Percentiles rank a stretch among this genome's conserved stretches.
Evolutionary conservation across 768 basidiomycete species (phyloP).

Genomic region (Trametes cubensis): DNA sequence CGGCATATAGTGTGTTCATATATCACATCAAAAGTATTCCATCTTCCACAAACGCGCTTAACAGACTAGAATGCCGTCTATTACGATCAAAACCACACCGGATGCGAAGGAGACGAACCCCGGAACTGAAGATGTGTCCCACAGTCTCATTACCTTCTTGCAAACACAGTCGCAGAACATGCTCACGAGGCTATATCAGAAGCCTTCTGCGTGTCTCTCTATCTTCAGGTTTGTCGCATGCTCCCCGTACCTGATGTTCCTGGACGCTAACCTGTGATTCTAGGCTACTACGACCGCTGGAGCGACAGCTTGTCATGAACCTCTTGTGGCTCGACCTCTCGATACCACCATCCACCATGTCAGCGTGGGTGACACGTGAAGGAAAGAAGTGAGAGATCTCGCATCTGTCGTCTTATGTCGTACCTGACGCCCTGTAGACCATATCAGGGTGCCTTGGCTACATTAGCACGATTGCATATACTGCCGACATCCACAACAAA

Average conservation of each 20-base stretch:
- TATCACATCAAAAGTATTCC: not conserved
- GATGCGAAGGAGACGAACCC: conserved; percentile 10
- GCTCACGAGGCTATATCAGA: conserved; percentile 77
- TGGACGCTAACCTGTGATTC: not conserved
- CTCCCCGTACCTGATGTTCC: not conserved
- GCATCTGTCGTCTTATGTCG: not conserved
- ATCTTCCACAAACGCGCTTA: not conserved
- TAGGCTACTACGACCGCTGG: conserved; percentile 76
- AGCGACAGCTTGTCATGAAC: conserved; percentile 86
- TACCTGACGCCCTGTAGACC: conserved; percentile 45
- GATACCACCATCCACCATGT: conserved; percentile 67
- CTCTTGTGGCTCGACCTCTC: conserved; percentile 85
- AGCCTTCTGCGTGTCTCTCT: conserved; percentile 86
- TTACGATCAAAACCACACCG: conserved; percentile 17
- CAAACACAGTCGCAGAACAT: conserved; percentile 79
- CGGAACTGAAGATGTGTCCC: conserved; percentile 39
- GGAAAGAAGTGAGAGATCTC: conserved; percentile 58
- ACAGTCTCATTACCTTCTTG: conserved; percentile 76
- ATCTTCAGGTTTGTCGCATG: conserved; percentile 73
- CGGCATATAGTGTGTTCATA: not conserved
- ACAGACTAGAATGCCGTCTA: conserved; percentile 23
- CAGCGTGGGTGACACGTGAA: conserved; percentile 75
- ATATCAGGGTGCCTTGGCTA: conserved; percentile 69
- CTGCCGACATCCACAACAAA: conserved; percentile 61
- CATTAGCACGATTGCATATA: conserved; percentile 71